Evolutionary conservation across 768 basidiomycete genomes (phyloP), one percentile per base, ranked within the genome.

Genomic region (Boletus speciosus): DNA sequence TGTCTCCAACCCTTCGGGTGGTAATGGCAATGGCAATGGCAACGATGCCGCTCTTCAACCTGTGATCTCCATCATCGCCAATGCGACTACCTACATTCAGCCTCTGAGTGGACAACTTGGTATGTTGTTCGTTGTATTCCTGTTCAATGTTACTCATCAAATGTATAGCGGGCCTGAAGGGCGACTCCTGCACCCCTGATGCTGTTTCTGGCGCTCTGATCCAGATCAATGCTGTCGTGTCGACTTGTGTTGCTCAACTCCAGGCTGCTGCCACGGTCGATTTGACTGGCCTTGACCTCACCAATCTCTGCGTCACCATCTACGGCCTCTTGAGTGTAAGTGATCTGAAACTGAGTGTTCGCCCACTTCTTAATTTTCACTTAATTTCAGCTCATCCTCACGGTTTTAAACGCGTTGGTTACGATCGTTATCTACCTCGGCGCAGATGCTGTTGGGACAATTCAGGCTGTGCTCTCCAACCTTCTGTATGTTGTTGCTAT

Each of bases 11-110:
- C 25, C 51, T 14, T n/a, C 14, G 29, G 32, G 56, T 4, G 53
- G 31, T 4, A 11, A 4, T 5, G 55, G 54, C 9, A 47, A 3
- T 10, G 54, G 58, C 7, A 57, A 41, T 21, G 54, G 58, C 5
- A 57, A 41, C 21, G 54, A 54, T 34, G 46, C 52, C 19, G 0
- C 62, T 31, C 8, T 57, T 12, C 56, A 61, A 5, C 60, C 61
- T 2, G 31, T 55, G 29, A 62, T 62, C 11, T 0, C 40, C 12
- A 59, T 62, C 43, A 49, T 62, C 4, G 36, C 40, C n/a, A 59
- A 58, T 4, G 56, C 56, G 11, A 61, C 61, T 9, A 4, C 31
- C 0, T 4, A 38, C 19, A 43, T 62, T 9, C 40, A 44, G 6
- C 57, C 56, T 31, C 23, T 59, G n/a, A 51, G 47, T 15, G 53